Evolutionary conservation across 305 asterid species (phyloP).

Genomic region (Fraxinus paxiana): DNA sequence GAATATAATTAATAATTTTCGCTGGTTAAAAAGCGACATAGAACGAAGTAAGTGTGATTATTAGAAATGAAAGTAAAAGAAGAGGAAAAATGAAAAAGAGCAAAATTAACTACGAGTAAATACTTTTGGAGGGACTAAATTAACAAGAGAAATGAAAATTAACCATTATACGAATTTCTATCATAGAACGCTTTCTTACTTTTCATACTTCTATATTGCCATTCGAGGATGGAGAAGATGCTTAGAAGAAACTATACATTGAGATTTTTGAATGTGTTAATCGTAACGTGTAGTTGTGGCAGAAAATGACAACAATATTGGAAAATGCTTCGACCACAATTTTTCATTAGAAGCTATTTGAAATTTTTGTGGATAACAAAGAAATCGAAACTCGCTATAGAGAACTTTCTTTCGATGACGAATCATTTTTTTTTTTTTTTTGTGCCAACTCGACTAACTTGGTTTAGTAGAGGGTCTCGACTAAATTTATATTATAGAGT

Average conservation of each 20-base stretch:
- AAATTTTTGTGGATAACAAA: not conserved
- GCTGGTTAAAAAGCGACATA: not conserved
- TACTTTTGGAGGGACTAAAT: not conserved
- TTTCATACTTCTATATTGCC: not conserved
- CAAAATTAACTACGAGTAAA: not conserved
- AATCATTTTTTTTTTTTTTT: not conserved
- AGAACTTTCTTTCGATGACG: not conserved
- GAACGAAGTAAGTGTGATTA: not conserved
- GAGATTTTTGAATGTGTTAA: not conserved
- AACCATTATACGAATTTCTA: not conserved
- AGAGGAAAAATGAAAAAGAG: not conserved
- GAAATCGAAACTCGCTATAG: not conserved
- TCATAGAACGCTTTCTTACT: not conserved
- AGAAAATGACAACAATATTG: not conserved
- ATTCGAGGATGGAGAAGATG: not conserved
- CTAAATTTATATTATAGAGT: not conserved
- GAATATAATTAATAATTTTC: not conserved
- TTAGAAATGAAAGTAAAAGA: not conserved
- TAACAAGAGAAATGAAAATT: not conserved
- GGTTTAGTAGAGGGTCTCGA: not conserved
- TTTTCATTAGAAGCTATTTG: not conserved
- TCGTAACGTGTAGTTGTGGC: not conserved
- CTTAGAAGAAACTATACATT: not conserved
- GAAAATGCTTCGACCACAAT: not conserved
- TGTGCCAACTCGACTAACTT: not conserved